Conservation (phyloP, 2,329 filamentous ascomycete species). For the Laburnicola sp. region DNA sequence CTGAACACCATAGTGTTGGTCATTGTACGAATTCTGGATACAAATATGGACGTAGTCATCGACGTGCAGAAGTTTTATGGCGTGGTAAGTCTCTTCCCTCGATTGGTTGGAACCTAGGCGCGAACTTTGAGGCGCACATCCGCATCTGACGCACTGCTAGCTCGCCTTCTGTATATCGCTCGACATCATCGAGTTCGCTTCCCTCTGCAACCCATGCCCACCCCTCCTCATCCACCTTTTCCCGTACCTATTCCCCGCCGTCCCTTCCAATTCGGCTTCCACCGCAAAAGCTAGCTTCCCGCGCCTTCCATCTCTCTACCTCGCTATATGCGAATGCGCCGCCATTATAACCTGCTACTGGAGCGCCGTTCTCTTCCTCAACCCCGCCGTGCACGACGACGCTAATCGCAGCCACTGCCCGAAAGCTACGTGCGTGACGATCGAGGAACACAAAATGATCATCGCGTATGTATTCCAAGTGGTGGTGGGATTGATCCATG, state of each 20-base stretch:
- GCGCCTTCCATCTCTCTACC: background rate
- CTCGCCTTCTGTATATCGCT: background rate
- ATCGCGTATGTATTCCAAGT: background rate
- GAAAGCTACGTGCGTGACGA: background rate
- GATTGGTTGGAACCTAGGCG: too few relatives aligned
- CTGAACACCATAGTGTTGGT: background rate
- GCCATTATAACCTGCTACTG: background rate
- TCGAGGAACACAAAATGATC: background rate
- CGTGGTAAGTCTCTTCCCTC: background rate
- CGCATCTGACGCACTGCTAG: background rate
- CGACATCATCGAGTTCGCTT: background rate
- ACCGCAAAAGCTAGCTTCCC: background rate
- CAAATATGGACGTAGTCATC: background rate
- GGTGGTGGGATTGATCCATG: background rate
- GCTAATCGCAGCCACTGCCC: background rate
- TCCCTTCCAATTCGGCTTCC: background rate
- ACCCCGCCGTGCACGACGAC: background rate
- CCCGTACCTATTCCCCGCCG: background rate
- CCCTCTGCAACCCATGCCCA: conserved; percentile 1
- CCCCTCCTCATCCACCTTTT: conserved; percentile 2
- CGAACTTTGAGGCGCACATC: too few relatives aligned
- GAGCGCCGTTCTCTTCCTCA: background rate
- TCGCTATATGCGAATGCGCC: background rate
- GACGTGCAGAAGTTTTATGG: background rate
- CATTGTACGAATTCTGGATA: background rate